These are phyloP conservation scores for Verruconis gallopava DNA, from an alignment of 2,329 filamentous ascomycete genomes.

Conservation along the genomic window DNA sequence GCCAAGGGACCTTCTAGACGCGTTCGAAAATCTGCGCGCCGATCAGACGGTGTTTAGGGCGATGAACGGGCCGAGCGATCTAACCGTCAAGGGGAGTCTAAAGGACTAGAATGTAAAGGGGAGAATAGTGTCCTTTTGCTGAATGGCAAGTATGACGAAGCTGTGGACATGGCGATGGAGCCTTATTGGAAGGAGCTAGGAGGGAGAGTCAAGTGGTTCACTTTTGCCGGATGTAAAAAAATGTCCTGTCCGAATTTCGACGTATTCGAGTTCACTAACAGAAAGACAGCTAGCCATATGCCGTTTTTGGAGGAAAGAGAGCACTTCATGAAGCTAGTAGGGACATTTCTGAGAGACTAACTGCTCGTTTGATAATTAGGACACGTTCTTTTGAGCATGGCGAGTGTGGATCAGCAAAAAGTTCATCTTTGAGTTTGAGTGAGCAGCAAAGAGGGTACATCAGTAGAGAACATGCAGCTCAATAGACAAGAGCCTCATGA, in stretches of 20 bases:
- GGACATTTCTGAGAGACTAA: constrained; percentile 6
- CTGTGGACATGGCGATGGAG: constrained; percentile 21
- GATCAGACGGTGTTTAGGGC: constrained; percentile 24
- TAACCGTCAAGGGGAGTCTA: constrained; percentile 27
- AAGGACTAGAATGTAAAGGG: constrained; percentile 26
- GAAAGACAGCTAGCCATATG: constrained; percentile 20
- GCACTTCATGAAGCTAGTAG: constrained; percentile 10
- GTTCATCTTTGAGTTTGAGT: too few species aligned
- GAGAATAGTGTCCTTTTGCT: constrained; percentile 26
- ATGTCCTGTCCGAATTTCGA: too few species aligned
- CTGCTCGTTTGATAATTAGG: too few species aligned
- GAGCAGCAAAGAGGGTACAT: too few species aligned
- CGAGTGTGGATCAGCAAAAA: too few species aligned
- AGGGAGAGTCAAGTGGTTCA: constrained; percentile 28
- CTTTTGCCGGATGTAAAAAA: constrained; percentile 21
- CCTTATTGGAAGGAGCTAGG: constrained; percentile 26
- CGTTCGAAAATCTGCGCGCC: constrained; percentile 18
- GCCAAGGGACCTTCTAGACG: constrained; percentile 17
- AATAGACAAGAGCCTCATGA: too few species aligned
- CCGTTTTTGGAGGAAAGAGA: constrained; percentile 13
- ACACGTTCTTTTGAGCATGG: too few species aligned
- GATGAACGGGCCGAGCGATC: constrained; percentile 28
- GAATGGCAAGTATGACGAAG: constrained; percentile 31
- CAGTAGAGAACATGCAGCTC: too few species aligned
- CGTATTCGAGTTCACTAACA: too few species aligned